Percentiles rank a stretch among this genome's conserved stretches.
Evolutionary conservation across 495 filamentous ascomycete species (phyloP).

Genomic region (Penicillium cosmopolitanum): DNA sequence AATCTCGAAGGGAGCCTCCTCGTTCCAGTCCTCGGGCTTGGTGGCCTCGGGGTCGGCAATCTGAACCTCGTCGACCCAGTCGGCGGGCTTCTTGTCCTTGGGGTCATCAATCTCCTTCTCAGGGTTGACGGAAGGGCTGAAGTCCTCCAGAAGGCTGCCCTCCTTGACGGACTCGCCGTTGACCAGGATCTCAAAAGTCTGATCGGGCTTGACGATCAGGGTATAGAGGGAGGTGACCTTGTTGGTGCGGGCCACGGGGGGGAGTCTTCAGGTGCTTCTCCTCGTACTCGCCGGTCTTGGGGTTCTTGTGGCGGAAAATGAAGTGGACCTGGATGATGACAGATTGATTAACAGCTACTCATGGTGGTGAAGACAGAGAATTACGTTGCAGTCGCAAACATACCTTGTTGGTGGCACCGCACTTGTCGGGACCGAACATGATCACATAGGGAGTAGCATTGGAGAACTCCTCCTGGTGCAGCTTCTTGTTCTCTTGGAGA

Average conservation of each 20-base stretch:
- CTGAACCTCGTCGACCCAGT: slow-evolving; percentile 92
- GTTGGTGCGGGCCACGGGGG: slow-evolving; percentile 82
- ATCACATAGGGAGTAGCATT: slow-evolving; percentile 97
- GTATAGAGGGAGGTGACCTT: slow-evolving; percentile 96
- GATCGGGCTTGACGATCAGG: slow-evolving; percentile 91
- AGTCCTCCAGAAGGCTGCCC: slow-evolving; percentile 93
- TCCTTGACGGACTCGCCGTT: slow-evolving; percentile 84
- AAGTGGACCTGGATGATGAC: slow-evolving; percentile 76
- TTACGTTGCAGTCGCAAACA: slow-evolving; percentile 2
- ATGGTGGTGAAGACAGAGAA: neutral
- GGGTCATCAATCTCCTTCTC: slow-evolving; percentile 95
- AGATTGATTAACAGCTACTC: slow-evolving; percentile 7
- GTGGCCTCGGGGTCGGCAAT: slow-evolving; percentile 91
- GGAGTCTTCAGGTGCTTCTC: slow-evolving; percentile 93
- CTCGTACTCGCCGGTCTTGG: slow-evolving; percentile 99
- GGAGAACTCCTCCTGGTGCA: slow-evolving; percentile 97
- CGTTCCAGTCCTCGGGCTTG: slow-evolving; percentile 99
- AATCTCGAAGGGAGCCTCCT: slow-evolving; percentile 96
- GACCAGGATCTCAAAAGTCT: slow-evolving; percentile 89
- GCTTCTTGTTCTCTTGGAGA: slow-evolving; percentile 94
- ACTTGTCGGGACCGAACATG: slow-evolving; percentile 99
- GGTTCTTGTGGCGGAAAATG: slow-evolving; percentile 99
- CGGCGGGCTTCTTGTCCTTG: slow-evolving; percentile 90
- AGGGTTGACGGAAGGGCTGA: slow-evolving; percentile 91
- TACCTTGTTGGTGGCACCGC: slow-evolving; percentile 97